Base-by-base conservation (phyloP, 495 filamentous ascomycete species). In the Mycothermus thermophilus region DNA sequence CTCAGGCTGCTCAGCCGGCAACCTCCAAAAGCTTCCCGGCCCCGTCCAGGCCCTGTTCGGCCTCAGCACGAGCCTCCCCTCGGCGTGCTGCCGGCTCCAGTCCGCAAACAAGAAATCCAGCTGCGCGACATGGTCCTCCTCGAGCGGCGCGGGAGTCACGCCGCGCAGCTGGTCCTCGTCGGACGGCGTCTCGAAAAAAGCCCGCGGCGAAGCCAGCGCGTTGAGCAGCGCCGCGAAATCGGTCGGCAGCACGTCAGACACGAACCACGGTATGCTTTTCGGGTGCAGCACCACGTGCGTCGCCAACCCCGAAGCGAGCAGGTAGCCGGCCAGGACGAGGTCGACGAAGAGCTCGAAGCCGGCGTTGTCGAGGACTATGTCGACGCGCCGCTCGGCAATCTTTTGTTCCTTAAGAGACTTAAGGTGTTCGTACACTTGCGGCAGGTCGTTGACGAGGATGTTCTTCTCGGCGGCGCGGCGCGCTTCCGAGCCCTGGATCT, bases 261-360 rank as follows among this genome's bases (percentile, higher is more conserved):
- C 90, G 45, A 96, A 97, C 90, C 90, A 97, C 0, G 90, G 90
- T 33, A 96, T 80, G 22, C 73, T 72, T 58, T 97, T 97, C 4
- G 90, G 83, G 51, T 93, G 85, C 6, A 97, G 71, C n/a, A 94
- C 75, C 10, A 96, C 66, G 5, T 70, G 74, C 0, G 87, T 93
- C 1, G 88, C 90, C 12, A 97, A 67, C 0, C 78, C 80, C 3
- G 82, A 59, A 0, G 79, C 74, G 5, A 97, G 64, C 3, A 97
- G 66, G 49, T 90, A 97, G 3, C 85, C 90, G 4, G 80, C 86
- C 2, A 97, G 67, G 28, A 95, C 77, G 8, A 96, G 64, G 48
- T 97, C 90, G 38, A 94, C 90, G 52, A 80, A 96, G 7, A 97
- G 69, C 62, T 97, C 92, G 47, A 96, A 96, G 4, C 90, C 92